Base-by-base conservation (phyloP, 148 eudicot species). In the Silene conica region DNA sequence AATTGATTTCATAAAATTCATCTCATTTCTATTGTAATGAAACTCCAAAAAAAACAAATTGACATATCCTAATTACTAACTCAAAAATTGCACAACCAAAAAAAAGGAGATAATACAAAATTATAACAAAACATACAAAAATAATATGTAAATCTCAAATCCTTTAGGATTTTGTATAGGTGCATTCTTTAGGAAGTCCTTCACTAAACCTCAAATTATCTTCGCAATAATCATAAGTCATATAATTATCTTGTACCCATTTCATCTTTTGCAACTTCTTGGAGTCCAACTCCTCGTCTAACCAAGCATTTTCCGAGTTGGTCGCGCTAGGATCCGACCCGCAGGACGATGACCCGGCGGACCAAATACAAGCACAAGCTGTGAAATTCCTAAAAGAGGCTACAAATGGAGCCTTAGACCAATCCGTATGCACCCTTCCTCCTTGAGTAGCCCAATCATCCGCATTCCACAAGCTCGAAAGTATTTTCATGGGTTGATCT, bases 381-480 rank as follows among this genome's bases (percentile, higher is more conserved):
- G 34, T 78, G 26, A 83, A 83, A 52, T 78, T 72, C 75, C 79
- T 74, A 71, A 71, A 83, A 4, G 81, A 80, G 34, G 83, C 83
- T 1, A 83, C 79, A 68, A 83, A 83, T 21, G 86, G 86, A 10
- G 81, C 86, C 25, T 71, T 16, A 16, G 71, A 69, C 86, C 86
- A 83, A 56, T 83, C 83, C 1, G 83, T 71, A 62, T 80, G 80
- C 1, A 83, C 81, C 22, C 70, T 78, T 4, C 86, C 86, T 3
- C 86, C 86, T 74, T 83, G 83, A 12, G 86, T 83, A 6, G 86
- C 86, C 86, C 86, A 83, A 63, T 80, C 83, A 50, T 83, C 86
- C 1, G 86, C 86, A 56, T 83, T 83, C 86, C 86, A 83, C 15
- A 83, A 61, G 41, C 86, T 83, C 0, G 86, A 83, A 60, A 54